Evolutionary conservation across 495 filamentous ascomycete genomes (phyloP).

Genomic region (Neurospora pannonica): DNA sequence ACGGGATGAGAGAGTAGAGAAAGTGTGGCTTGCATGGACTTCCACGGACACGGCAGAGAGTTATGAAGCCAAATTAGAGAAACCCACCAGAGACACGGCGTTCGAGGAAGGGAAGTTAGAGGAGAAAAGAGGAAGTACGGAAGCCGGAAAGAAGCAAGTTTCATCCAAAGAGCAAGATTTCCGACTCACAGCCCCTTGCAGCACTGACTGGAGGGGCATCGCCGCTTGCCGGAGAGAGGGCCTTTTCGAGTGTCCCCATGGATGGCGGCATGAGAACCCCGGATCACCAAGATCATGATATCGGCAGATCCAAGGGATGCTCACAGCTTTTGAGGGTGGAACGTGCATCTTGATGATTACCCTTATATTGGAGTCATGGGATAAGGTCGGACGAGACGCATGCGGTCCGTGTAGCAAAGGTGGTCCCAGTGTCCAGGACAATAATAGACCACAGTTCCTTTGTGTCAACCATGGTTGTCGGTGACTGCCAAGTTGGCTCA

Average conservation of each 20-base stretch:
- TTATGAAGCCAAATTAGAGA: neutral
- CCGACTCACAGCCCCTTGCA: neutral
- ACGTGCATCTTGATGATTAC: neutral
- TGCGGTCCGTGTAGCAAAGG: neutral
- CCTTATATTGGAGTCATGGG: neutral
- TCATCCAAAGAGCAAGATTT: neutral
- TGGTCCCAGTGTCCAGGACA: neutral
- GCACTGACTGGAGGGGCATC: neutral
- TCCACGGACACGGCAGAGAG: neutral
- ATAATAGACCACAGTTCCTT: neutral
- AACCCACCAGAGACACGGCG: neutral
- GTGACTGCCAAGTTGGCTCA: neutral
- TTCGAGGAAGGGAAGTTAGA: neutral
- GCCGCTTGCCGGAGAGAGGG: neutral
- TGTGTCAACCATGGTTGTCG: neutral
- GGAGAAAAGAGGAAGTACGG: neutral
- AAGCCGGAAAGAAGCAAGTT: neutral
- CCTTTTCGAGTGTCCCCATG: neutral
- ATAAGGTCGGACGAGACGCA: neutral
- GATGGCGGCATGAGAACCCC: slow-evolving; percentile 3
- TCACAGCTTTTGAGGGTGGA: neutral
- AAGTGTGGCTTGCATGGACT: slow-evolving; percentile 1
- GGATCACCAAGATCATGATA: neutral
- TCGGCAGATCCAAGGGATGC: neutral
- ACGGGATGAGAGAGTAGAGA: neutral